Evolutionary conservation across 2,329 filamentous ascomycete genomes (phyloP).

Genomic region (Botrytis tulipae): DNA sequence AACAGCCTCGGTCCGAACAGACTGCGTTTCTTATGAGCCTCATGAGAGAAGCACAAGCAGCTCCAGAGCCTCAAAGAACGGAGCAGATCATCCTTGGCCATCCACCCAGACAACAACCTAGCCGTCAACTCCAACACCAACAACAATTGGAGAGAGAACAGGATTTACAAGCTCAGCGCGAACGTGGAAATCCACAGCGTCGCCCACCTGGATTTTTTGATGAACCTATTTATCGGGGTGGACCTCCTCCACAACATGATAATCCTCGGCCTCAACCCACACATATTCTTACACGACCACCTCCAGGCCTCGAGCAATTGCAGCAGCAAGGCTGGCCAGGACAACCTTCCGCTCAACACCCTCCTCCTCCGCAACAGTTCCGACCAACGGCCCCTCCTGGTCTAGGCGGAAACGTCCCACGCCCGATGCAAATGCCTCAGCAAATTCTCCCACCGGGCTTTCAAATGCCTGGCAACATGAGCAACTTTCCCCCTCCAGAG

Average conservation of each 20-base stretch:
- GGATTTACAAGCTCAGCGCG: slow-evolving; percentile 35
- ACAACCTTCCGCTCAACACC: slow-evolving; percentile 31
- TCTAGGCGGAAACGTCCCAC: slow-evolving; percentile 44
- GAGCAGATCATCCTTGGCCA: slow-evolving; percentile 55
- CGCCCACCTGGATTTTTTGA: slow-evolving; percentile 38
- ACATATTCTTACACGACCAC: slow-evolving; percentile 63
- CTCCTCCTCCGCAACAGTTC: slow-evolving; percentile 44
- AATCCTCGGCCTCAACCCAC: slow-evolving; percentile 52
- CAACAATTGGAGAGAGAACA: slow-evolving; percentile 46
- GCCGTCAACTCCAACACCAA: slow-evolving; percentile 44
- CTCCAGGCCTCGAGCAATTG: slow-evolving; percentile 59
- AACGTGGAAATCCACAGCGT: slow-evolving; percentile 40
- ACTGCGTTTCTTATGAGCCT: slow-evolving; percentile 84
- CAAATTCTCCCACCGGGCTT: slow-evolving; percentile 64
- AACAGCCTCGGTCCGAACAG: slow-evolving; percentile 54
- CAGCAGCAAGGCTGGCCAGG: slow-evolving; percentile 36
- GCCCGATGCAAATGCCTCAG: slow-evolving; percentile 49
- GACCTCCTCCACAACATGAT: slow-evolving; percentile 34
- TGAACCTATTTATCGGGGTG: slow-evolving; percentile 32
- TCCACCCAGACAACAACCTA: slow-evolving; percentile 34
- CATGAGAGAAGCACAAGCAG: slow-evolving; percentile 61
- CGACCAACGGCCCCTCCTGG: slow-evolving; percentile 56
- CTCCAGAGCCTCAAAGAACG: slow-evolving; percentile 49
- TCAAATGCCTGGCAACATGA: slow-evolving; percentile 53
- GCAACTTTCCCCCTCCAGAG: slow-evolving; percentile 48